Evolutionary conservation across 768 basidiomycete genomes (phyloP).

Genomic region (Agaricus bisporus): DNA sequence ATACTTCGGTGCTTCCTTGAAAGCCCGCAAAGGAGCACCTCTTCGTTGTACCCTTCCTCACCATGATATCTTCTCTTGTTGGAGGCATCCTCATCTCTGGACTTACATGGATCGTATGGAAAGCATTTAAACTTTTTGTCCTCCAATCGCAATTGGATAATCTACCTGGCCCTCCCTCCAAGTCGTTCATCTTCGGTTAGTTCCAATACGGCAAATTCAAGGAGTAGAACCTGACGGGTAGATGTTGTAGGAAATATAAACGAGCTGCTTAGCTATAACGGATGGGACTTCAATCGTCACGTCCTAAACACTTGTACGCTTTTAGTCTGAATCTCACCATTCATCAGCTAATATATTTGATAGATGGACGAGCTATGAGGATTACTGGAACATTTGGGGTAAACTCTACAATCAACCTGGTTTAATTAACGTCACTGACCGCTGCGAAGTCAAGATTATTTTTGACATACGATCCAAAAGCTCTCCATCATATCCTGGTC

Average conservation of each 20-base stretch:
- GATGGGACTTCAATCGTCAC: too few species aligned
- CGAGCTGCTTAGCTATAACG: constrained; percentile 7
- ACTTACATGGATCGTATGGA: constrained; percentile 8
- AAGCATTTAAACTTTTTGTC: not conserved
- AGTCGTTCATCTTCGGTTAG: constrained; percentile 9
- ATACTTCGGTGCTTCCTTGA: too few species aligned
- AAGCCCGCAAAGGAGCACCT: too few species aligned
- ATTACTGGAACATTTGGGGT: too few species aligned
- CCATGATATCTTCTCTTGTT: not conserved
- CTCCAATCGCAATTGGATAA: constrained; percentile 7
- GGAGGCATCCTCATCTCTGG: not conserved
- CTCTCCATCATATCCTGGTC: constrained; percentile 38
- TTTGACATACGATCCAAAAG: constrained; percentile 28
- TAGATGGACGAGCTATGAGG: too few species aligned
- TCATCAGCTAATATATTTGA: too few species aligned
- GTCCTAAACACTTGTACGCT: too few species aligned
- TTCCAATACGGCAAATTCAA: not conserved
- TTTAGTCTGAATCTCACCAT: too few species aligned
- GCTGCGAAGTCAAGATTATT: constrained; percentile 9
- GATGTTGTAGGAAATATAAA: constrained; percentile 26
- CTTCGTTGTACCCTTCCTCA: not conserved
- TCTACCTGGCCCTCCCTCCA: constrained; percentile 8
- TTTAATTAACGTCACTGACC: constrained; percentile 11
- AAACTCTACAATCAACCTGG: too few species aligned
- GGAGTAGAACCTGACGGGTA: not conserved